A percentile compares a stretch with the other conserved stretches of the same genome.
Evolutionary conservation across 1,139 yeast genomes (phyloP).

Genomic region (Suhomyces coccinellae): DNA sequence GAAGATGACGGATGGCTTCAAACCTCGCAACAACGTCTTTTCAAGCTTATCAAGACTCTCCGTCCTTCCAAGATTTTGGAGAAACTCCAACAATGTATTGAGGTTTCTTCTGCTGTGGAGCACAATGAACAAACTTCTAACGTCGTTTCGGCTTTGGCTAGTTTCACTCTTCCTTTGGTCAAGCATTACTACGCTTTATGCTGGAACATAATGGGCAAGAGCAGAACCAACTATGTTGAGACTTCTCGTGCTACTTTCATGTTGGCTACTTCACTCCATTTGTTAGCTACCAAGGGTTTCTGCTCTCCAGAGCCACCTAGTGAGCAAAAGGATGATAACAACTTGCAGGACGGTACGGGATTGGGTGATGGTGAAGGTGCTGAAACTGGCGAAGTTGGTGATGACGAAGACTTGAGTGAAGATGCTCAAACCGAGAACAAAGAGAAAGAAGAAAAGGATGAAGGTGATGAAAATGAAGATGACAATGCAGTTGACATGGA

Average conservation of each 20-base stretch:
- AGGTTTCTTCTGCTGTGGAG: conserved; percentile 27
- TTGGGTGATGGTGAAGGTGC: conserved; percentile 95
- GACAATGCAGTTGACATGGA: conserved; percentile 91
- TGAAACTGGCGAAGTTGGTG: conserved; percentile 83
- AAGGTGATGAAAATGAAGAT: conserved; percentile 59
- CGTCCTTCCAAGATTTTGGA: conserved; percentile 32
- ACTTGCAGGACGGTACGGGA: conserved; percentile 88
- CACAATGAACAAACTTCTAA: conserved; percentile 37
- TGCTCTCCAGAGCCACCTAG: conserved; percentile 86
- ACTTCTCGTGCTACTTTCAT: conserved; percentile 63
- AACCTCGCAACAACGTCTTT: conserved; percentile 45
- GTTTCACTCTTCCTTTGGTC: conserved; percentile 59
- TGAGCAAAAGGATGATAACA: conserved; percentile 61
- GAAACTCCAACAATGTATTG: conserved; percentile 22
- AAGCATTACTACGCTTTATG: conserved; percentile 52
- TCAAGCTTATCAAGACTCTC: conserved; percentile 37
- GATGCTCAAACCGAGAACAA: conserved; percentile 84
- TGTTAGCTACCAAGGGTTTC: conserved; percentile 81
- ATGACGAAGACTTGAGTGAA: conserved; percentile 88
- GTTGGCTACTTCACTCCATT: conserved; percentile 55
- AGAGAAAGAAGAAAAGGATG: conserved; percentile 66
- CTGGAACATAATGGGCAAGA: conserved; percentile 39
- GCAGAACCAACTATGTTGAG: conserved; percentile 48
- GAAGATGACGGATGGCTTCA: conserved; percentile 70
- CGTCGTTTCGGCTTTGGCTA: conserved; percentile 45